Evolutionary conservation across 2,329 filamentous ascomycete species (phyloP), one percentile per base, ranked within the genome.

Genomic region (Botrytis paeoniae): DNA sequence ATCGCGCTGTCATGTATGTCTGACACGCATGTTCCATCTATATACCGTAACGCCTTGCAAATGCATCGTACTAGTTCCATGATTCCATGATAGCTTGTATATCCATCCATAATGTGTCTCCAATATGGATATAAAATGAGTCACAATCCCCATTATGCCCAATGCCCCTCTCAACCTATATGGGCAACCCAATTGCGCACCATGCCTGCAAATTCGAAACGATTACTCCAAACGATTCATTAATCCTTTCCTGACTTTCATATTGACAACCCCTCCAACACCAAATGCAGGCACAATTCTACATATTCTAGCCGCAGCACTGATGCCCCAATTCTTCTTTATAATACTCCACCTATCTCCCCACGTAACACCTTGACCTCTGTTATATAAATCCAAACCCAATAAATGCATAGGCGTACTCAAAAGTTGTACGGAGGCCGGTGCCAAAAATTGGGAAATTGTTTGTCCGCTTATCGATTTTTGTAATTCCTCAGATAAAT

Each of bases 271-370:
- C 0, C 94, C 94, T 0, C 94, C 95, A 20, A 97, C 86, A 2
- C 94, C 95, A 84, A 95, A 97, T 0, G 94, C 94, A 29, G 94
- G 94, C 3, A 97, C 87, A 78, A 97, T 97, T 79, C 95, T 88
- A 74, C 92, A 92, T 82, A 97, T 92, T 71, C 94, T 85, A 39
- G 95, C 94, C 73, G 88, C 82, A 43, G 89, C 89, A 81, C 92
- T 95, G 75, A 91, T 87, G 29, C 87, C 83, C 90, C 94, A 97
- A 80, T 97, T 94, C 76, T 88, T 86, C 73, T 88, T 85, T n/a
- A 97, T 89, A 70, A 89, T 87, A 0, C 82, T 80, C 81, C 88
- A 87, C n/a, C 95, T 85, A n/a, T 93, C 89, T 32, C 81, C 80
- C 83, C 87, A 87, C 2, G 83, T 81, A 7, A 80, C 75, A 3